Evolutionary conservation across 2,329 filamentous ascomycete species (phyloP).

Genomic region (Clarireedia hainanense): DNA sequence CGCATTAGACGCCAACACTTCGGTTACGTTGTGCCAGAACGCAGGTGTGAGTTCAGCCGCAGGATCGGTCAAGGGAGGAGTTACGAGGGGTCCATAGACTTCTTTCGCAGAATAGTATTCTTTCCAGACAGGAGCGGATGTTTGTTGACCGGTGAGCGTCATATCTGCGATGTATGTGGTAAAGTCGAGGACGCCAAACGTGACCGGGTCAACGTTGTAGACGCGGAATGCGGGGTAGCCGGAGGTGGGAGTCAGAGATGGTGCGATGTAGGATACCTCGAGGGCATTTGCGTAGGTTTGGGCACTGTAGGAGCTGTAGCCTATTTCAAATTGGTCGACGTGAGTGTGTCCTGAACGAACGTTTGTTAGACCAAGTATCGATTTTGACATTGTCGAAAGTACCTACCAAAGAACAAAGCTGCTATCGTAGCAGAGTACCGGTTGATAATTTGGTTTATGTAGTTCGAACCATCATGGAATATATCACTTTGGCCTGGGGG

Average conservation of each 20-base stretch:
- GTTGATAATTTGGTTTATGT: constrained; percentile 28
- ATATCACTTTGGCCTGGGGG: constrained; percentile 31
- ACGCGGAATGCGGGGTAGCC: constrained; percentile 30
- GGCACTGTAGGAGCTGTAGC: constrained; percentile 25
- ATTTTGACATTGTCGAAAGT: too few species aligned
- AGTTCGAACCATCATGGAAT: constrained; percentile 31
- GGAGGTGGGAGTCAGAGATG: constrained; percentile 29
- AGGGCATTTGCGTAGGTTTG: constrained; percentile 22
- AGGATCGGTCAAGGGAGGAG: constrained; percentile 34
- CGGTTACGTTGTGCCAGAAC: constrained; percentile 53
- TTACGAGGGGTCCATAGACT: constrained; percentile 28
- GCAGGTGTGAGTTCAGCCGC: constrained; percentile 42
- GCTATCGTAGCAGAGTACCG: constrained; percentile 27
- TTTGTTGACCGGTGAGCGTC: constrained; percentile 18
- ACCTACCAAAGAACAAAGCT: constrained; percentile 26
- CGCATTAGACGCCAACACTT: constrained; percentile 36
- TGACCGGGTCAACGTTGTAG: constrained; percentile 29
- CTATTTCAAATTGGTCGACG: constrained; percentile 29
- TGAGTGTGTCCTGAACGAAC: constrained; percentile 26
- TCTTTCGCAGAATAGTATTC: constrained; percentile 27
- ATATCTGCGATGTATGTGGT: constrained; percentile 27
- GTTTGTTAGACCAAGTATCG: background rate
- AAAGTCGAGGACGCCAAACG: constrained; percentile 28
- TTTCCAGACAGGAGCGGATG: constrained; percentile 24
- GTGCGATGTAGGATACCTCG: constrained; percentile 27